Evolutionary conservation across 1,284 basidiomycete genomes (phyloP).

Genomic region (Bothia castanella): DNA sequence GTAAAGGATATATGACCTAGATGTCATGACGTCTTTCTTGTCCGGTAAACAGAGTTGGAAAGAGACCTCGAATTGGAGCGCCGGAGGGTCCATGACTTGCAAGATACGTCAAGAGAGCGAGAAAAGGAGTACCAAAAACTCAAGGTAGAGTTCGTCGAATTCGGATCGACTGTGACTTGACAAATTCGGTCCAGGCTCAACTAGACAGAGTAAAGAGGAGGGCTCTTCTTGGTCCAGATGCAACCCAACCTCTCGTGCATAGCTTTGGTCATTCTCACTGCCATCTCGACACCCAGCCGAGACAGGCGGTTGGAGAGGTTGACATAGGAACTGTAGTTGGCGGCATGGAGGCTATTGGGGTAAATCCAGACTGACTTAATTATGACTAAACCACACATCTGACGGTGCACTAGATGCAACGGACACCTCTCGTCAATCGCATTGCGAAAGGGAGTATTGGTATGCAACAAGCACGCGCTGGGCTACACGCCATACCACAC

Average conservation of each 20-base stretch:
- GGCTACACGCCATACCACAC: slow-evolving; percentile 17
- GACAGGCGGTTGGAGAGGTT: slow-evolving; percentile 28
- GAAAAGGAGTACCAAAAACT: slow-evolving; percentile 86
- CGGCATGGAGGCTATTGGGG: slow-evolving; percentile 68
- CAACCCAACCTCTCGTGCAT: slow-evolving; percentile 17
- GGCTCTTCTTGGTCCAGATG: slow-evolving; percentile 50
- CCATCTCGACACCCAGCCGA: slow-evolving; percentile 21
- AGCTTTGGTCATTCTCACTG: slow-evolving; percentile 16
- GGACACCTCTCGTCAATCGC: slow-evolving; percentile 63
- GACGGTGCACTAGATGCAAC: slow-evolving; percentile 52
- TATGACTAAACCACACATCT: slow-evolving; percentile 2
- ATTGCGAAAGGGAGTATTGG: slow-evolving; percentile 35
- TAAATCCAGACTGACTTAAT: slow-evolving; percentile 29
- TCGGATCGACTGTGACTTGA: slow-evolving; percentile 46
- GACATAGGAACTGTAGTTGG: slow-evolving; percentile 57
- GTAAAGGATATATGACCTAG: slow-evolving; percentile 34
- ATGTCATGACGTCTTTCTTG: slow-evolving; percentile 1
- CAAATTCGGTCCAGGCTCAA: slow-evolving; percentile 45
- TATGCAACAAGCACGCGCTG: slow-evolving; percentile 28
- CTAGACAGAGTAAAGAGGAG: slow-evolving; percentile 80
- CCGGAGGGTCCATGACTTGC: slow-evolving; percentile 64
- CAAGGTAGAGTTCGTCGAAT: slow-evolving; percentile 46
- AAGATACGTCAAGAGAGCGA: slow-evolving; percentile 68
- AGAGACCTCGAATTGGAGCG: slow-evolving; percentile 76
- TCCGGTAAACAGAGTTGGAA: slow-evolving; percentile 53